phyloP scores from a whole-genome alignment of 2,329 filamentous ascomycete species.

The Penicillium sp. region DNA sequence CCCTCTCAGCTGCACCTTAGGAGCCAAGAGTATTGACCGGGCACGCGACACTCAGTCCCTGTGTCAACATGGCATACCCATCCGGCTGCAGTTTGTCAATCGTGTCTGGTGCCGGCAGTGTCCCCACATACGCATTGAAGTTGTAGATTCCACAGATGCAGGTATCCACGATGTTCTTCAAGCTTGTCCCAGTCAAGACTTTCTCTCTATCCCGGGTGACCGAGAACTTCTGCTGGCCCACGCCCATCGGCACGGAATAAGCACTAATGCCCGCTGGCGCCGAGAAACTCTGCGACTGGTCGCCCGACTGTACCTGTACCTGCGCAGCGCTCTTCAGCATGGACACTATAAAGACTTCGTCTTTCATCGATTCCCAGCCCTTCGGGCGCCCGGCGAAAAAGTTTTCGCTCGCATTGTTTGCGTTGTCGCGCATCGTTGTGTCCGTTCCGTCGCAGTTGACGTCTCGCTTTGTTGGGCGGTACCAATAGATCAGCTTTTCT shows the following conservation, averaged over 20 bases:
- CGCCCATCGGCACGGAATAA: constrained; percentile 52
- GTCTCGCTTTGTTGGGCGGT: constrained; percentile 53
- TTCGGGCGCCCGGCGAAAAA: constrained; percentile 58
- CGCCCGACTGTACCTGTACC: constrained; percentile 53
- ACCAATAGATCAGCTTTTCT: constrained; percentile 62
- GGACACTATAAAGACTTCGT: constrained; percentile 59
- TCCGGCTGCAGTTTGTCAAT: constrained; percentile 43
- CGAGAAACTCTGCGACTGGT: constrained; percentile 48
- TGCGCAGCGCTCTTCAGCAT: constrained; percentile 53
- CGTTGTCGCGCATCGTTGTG: constrained; percentile 49
- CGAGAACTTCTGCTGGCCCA: constrained; percentile 54
- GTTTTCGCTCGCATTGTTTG: constrained; percentile 54
- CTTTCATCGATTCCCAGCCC: constrained; percentile 55
- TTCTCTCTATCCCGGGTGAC: constrained; percentile 47
- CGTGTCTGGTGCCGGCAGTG: constrained; percentile 43
- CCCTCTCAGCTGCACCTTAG: not conserved
- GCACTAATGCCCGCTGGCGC: constrained; percentile 53
- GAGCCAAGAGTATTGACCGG: constrained; percentile 33
- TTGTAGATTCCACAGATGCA: constrained; percentile 60
- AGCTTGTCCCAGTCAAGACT: constrained; percentile 52
- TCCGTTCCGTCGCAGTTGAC: constrained; percentile 59
- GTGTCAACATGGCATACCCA: constrained; percentile 33
- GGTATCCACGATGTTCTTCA: constrained; percentile 54
- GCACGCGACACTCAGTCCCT: constrained; percentile 35
- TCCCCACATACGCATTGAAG: constrained; percentile 61